Conservation (phyloP, 345 rosid genomes). For the Eucalyptus erythrocorys region DNA sequence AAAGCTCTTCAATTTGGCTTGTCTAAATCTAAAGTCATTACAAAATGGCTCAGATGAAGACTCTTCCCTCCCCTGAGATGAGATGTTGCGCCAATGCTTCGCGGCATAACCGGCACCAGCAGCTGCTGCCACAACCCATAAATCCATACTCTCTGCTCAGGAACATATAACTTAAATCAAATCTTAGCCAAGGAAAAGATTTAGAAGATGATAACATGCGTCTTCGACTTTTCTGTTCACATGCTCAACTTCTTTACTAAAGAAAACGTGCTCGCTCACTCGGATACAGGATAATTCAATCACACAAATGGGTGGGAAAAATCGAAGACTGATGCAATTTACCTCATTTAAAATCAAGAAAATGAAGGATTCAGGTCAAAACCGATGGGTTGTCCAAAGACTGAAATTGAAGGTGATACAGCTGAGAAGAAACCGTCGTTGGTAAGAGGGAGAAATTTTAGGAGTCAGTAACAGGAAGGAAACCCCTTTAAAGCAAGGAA, state of each 20-base stretch:
- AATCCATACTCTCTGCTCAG: conserved; percentile 8
- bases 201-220: conserved; percentile 6
- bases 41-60: background rate
- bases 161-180: background rate
- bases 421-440: background rate
- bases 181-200: conserved; percentile 38
- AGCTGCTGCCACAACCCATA: conserved; percentile 34
- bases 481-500: background rate
- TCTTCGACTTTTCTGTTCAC: background rate
- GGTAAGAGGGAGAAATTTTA: background rate
- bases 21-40: background rate
- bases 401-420: background rate
- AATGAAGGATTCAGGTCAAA: background rate
- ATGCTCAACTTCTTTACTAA: background rate
- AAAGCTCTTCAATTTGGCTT: conserved; percentile 1
- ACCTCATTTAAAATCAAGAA: background rate
- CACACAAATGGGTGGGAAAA: background rate
- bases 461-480: background rate
- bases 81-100: conserved; percentile 8
- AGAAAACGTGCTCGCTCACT: background rate
- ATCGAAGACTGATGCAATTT: background rate
- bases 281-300: background rate
- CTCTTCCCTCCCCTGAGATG: background rate
- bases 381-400: background rate
- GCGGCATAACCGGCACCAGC: conserved; percentile 20